phyloP scores from a whole-genome alignment of 179 eudicot genomes.

The Silene vulgaris region DNA sequence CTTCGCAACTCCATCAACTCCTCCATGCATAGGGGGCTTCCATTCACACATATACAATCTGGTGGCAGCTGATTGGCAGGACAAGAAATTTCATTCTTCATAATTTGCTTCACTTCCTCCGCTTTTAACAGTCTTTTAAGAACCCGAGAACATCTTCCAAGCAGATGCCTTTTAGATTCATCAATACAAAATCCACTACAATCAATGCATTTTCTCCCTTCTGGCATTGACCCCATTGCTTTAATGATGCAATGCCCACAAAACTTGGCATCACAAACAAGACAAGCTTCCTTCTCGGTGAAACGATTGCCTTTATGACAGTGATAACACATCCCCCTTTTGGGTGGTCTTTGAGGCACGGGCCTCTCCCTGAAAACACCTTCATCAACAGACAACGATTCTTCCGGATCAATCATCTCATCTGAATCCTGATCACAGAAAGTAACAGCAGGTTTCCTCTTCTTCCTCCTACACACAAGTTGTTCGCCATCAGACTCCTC shows the following conservation, averaged over 20 bases:
- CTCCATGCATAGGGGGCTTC: slow-evolving; percentile 36
- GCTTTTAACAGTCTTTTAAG: slow-evolving; percentile 44
- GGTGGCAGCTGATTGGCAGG: slow-evolving; percentile 57
- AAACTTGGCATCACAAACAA: slow-evolving; percentile 75
- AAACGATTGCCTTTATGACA: slow-evolving; percentile 56
- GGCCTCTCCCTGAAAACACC: slow-evolving; percentile 29
- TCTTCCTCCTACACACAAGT: slow-evolving; percentile 32
- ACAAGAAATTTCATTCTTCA: slow-evolving; percentile 55
- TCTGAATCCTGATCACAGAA: slow-evolving; percentile 28
- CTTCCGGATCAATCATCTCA: slow-evolving; percentile 18
- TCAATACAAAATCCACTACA: slow-evolving; percentile 58
- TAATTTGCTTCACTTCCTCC: slow-evolving; percentile 43
- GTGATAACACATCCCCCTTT: slow-evolving; percentile 62
- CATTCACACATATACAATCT: slow-evolving; percentile 53
- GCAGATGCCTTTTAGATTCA: slow-evolving; percentile 52
- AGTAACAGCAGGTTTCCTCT: slow-evolving; percentile 22
- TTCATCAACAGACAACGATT: slow-evolving; percentile 19
- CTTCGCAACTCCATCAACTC: slow-evolving; percentile 54
- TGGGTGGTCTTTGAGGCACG: slow-evolving; percentile 34
- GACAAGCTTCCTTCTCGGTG: slow-evolving; percentile 57
- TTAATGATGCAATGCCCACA: slow-evolving; percentile 60
- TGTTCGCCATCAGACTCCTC: slow-evolving; percentile 35
- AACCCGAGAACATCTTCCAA: slow-evolving; percentile 62
- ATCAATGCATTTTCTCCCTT: slow-evolving; percentile 77
- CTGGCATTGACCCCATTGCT: slow-evolving; percentile 96